Evolutionary conservation across 139 green algal species (phyloP).

Genomic region (Chlamydomonas eustigma): DNA sequence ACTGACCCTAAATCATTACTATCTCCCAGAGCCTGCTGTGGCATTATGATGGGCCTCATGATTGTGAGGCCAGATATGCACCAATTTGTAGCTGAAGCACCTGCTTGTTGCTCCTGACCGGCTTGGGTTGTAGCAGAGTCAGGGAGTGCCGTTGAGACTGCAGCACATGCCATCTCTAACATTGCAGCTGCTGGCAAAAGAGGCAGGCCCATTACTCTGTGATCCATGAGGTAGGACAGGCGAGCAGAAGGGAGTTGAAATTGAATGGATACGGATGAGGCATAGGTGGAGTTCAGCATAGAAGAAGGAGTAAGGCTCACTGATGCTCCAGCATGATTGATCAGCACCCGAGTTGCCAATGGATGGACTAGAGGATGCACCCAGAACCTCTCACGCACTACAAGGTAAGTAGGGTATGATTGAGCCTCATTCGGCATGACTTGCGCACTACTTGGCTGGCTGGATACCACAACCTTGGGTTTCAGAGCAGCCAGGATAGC

Average conservation of each 20-base stretch:
- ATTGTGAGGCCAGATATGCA: constrained; percentile 26
- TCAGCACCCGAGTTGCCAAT: neutral
- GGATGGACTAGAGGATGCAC: constrained; percentile 29
- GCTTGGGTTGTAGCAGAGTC: constrained; percentile 10
- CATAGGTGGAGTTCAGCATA: neutral
- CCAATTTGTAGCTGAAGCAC: neutral
- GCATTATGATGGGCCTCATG: constrained; percentile 35
- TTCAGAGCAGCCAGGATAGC: constrained; percentile 17
- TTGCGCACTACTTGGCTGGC: too few relatives aligned
- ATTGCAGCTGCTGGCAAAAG: constrained; percentile 67
- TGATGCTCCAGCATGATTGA: too few relatives aligned
- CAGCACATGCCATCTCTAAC: constrained; percentile 49
- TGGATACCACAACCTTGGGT: too few relatives aligned
- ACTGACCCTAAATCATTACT: too few relatives aligned
- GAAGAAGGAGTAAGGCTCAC: neutral
- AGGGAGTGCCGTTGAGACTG: constrained; percentile 19
- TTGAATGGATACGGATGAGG: constrained; percentile 12
- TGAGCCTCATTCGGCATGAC: too few relatives aligned
- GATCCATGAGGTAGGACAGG: constrained; percentile 42
- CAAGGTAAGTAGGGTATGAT: neutral
- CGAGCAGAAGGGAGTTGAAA: constrained; percentile 18
- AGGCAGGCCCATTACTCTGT: constrained; percentile 21
- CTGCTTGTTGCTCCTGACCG: neutral
- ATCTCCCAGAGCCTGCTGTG: constrained; percentile 6
- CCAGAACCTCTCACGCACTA: constrained; percentile 15